These are phyloP conservation scores for Rhizoctonia solani DNA, from an alignment of 1,284 basidiomycete genomes.

Conservation along the genomic window DNA sequence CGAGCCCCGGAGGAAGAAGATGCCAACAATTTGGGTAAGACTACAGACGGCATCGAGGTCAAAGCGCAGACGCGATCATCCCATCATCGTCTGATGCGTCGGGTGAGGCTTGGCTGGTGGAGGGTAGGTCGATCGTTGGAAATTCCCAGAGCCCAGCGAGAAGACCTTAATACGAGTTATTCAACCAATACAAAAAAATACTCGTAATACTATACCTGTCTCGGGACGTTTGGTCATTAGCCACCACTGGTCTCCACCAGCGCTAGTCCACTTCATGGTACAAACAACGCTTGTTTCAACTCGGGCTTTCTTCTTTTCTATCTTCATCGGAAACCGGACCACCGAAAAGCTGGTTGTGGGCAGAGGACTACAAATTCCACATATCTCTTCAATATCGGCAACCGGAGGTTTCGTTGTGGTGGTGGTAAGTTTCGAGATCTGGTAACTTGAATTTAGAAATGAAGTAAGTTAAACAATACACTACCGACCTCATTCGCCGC, in stretches of 20 bases:
- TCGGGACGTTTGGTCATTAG: constrained; percentile 81
- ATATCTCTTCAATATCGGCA: constrained; percentile 74
- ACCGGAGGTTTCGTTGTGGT: constrained; percentile 37
- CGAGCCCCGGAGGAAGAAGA: constrained; percentile 41
- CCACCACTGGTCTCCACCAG: constrained; percentile 58
- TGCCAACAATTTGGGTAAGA: constrained; percentile 36
- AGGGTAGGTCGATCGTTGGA: constrained; percentile 55
- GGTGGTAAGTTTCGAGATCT: constrained; percentile 36
- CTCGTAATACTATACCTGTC: constrained; percentile 58
- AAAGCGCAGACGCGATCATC: constrained; percentile 2
- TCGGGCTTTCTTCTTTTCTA: constrained; percentile 78
- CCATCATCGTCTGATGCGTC: constrained; percentile 30
- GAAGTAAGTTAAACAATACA: constrained; percentile 1
- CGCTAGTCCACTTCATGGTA: constrained; percentile 74
- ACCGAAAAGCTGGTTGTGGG: constrained; percentile 52
- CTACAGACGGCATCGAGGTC: constrained; percentile 42
- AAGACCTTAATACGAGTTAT: constrained; percentile 62
- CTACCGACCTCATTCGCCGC: constrained; percentile 55
- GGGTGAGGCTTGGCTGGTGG: constrained; percentile 14
- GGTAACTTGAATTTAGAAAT: constrained; percentile 34
- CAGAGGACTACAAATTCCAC: constrained; percentile 73
- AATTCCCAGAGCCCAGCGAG: constrained; percentile 87
- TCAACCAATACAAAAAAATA: constrained; percentile 38
- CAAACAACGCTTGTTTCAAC: constrained; percentile 87
- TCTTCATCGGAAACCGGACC: constrained; percentile 85